Conservation (phyloP, 148 eudicot genomes). For the Amaranthus hypochondriacus region DNA sequence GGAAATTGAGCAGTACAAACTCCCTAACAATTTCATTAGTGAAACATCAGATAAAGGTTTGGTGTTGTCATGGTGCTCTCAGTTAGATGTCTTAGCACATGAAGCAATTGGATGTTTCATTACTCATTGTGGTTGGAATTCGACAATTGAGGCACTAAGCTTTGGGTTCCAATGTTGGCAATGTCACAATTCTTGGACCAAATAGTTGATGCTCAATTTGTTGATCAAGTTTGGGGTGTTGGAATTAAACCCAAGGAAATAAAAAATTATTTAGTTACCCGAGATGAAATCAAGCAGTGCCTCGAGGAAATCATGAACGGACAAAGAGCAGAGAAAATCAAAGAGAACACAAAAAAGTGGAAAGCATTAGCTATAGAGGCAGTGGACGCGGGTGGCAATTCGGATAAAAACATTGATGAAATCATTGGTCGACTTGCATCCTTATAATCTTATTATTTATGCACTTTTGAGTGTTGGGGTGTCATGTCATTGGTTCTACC, state of each 20-base stretch:
- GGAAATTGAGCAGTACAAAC: constrained; percentile 15
- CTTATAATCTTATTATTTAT: neutral
- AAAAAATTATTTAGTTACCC: constrained; percentile 1
- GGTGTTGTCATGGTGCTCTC: constrained; percentile 22
- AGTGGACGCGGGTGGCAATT: constrained; percentile 14
- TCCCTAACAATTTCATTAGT: constrained; percentile 7
- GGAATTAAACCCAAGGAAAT: constrained; percentile 11
- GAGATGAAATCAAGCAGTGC: constrained; percentile 13
- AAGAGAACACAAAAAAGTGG: constrained; percentile 22
- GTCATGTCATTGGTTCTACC: neutral
- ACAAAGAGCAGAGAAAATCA: constrained; percentile 8
- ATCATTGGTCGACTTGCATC: constrained; percentile 18
- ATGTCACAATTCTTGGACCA: constrained; percentile 31
- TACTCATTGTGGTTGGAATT: constrained; percentile 33
- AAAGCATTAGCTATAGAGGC: constrained; percentile 25
- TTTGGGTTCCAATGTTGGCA: constrained; percentile 24
- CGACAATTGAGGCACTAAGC: constrained; percentile 25
- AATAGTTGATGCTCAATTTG: constrained; percentile 21
- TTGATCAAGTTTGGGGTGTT: constrained; percentile 22
- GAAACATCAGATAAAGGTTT: constrained; percentile 22
- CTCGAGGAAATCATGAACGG: constrained; percentile 17
- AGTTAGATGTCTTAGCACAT: constrained; percentile 22
- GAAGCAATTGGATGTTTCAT: constrained; percentile 26
- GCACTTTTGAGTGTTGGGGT: neutral
- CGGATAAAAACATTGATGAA: constrained; percentile 21